phyloP scores from a whole-genome alignment of 768 basidiomycete species.

The Lentinula aciculospora region DNA sequence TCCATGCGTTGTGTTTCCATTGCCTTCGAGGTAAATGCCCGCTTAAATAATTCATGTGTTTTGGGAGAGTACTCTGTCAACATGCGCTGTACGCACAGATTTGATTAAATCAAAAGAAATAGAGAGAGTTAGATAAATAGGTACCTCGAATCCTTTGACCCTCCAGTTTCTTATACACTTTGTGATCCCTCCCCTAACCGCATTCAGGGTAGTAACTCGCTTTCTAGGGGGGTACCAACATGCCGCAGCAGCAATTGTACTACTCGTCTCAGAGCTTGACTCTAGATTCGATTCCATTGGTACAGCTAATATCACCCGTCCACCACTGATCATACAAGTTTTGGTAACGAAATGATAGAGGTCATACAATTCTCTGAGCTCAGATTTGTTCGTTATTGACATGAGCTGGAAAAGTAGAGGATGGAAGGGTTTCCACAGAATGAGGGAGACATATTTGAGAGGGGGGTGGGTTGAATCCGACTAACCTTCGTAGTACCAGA shows the following conservation, averaged over 20 bases:
- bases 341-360: neutral
- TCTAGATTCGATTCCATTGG: neutral
- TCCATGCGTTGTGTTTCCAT: neutral
- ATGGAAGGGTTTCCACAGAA: too few relatives aligned
- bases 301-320: neutral
- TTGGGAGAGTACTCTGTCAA: neutral
- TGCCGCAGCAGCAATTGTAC: neutral
- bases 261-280: neutral
- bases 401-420: neutral
- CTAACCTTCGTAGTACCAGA: neutral
- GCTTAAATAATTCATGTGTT: neutral
- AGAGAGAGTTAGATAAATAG: neutral
- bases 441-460: too few relatives aligned
- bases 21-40: neutral
- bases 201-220: neutral
- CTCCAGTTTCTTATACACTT: conserved; percentile 1
- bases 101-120: neutral
- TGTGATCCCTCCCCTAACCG: neutral
- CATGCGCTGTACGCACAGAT: neutral
- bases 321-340: neutral
- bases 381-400: neutral
- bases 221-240: conserved; percentile 4
- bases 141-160: neutral
- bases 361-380: neutral
- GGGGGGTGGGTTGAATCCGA: neutral